Percentiles rank a stretch among this genome's conserved stretches.
phyloP scores from a whole-genome alignment of 805 yeast genomes.

The Yarrowia alimentaria region DNA sequence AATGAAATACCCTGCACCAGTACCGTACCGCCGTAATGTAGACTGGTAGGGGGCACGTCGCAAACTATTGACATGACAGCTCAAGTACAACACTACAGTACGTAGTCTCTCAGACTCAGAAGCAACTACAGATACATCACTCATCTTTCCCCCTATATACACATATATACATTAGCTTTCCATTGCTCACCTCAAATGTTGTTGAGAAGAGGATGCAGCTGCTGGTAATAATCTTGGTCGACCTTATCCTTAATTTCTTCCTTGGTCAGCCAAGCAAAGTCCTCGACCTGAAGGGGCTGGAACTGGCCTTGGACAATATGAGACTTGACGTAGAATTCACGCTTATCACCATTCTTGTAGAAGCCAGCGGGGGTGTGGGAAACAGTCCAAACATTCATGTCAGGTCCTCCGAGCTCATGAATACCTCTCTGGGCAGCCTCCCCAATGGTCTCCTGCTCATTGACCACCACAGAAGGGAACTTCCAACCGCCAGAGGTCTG shows the following conservation, averaged over 20 bases:
- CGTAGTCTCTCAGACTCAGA: no score
- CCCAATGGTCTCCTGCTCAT: constrained; percentile 58
- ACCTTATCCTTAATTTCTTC: constrained; percentile 66
- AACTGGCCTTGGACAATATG: constrained; percentile 86
- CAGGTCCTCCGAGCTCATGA: constrained; percentile 65
- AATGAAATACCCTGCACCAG: no score
- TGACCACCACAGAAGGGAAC: constrained; percentile 67
- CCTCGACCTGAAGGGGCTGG: constrained; percentile 45
- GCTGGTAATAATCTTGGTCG: constrained; percentile 52
- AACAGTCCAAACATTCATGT: constrained; percentile 85
- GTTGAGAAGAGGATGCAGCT: constrained; percentile 42
- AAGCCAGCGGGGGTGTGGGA: constrained; percentile 64
- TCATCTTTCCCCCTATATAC: constrained; percentile 17
- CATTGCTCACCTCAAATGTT: constrained; percentile 22
- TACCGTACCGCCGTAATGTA: no score
- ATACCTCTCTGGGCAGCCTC: constrained; percentile 73
- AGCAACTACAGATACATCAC: background rate
- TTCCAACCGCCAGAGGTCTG: constrained; percentile 55
- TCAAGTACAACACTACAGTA: no score
- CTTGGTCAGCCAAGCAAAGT: constrained; percentile 80
- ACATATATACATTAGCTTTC: constrained; percentile 28
- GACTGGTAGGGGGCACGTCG: no score
- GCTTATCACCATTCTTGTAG: constrained; percentile 45
- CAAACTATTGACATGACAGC: no score
- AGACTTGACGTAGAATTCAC: constrained; percentile 78